Evolutionary conservation across 306 rosid species (phyloP), one percentile per base, ranked within the genome.

Genomic region (Fagus crenata): DNA sequence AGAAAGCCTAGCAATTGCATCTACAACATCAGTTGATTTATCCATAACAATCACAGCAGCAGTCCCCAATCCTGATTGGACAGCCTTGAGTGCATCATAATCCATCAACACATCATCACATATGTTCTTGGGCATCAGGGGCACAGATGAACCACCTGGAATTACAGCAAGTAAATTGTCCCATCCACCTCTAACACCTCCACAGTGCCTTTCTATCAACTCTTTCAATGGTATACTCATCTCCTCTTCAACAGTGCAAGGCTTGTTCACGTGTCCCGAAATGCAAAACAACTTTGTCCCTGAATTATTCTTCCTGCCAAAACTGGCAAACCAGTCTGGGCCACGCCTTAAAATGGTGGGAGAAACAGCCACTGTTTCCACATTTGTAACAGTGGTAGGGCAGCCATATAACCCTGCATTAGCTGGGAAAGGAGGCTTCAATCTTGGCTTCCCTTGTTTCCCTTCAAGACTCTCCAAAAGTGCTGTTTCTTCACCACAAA

Each of bases 361-460:
- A 75, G 99, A 95, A 74, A 95, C 98, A 39, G 99, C 99, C 55
- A 95, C 96, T 0, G 99, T 95, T 82, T 95, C 99, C 82, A 95
- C 99, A 86, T 95, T 95, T 59, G 99, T 95, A 39, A 92, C 97
- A 36, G 98, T 95, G 74, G 98, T 92, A 56, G 99, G 99, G 71
- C 99, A 95, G 69, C 99, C 99, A 75, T 95, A 95, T 78, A 95
- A 85, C 53, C 99, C 99, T 41, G 98, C 96, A 86, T 95, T 95
- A 72, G 99, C 99, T 8, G 99, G 99, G 87, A 95, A 95, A 75
- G 98, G 99, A n/a, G 99, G 99, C 89, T 95, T 95, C 87, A 95
- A 77, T 89, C 99, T 86, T 59, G 99, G 99, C 63, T 95, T 95
- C 70, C 99, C 99, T 87, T 95, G 99, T 77, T 92, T 95, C 84